These are phyloP conservation scores for Salix dunnii DNA, from an alignment of 345 rosid genomes.

Conservation along the genomic window DNA sequence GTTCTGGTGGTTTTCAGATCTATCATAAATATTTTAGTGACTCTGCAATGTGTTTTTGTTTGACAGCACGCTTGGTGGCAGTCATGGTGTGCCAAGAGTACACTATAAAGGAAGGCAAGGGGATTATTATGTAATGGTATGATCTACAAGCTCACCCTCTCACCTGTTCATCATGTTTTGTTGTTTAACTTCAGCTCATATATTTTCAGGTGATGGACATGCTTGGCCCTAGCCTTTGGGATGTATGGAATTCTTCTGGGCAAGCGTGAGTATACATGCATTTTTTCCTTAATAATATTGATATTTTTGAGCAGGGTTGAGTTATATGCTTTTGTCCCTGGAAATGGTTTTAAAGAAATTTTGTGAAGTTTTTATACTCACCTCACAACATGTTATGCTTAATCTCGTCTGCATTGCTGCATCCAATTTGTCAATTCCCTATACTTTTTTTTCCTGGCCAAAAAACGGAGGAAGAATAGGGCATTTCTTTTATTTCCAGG, in stretches of 20 bases:
- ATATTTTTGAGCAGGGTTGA: not conserved
- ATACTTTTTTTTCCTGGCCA: not conserved
- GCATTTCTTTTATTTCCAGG: not conserved
- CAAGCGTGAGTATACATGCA: conserved; percentile 23
- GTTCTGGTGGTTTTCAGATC: not conserved
- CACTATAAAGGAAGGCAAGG: conserved; percentile 36
- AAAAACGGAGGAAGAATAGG: not conserved
- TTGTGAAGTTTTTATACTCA: not conserved
- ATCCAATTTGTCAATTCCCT: not conserved
- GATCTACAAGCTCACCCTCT: conserved; percentile 12
- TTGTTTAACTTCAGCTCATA: conserved; percentile 6
- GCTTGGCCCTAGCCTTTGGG: conserved; percentile 38
- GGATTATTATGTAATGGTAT: conserved; percentile 36
- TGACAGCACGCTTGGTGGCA: conserved; percentile 79
- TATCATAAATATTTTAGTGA: not conserved
- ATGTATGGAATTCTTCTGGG: conserved; percentile 33
- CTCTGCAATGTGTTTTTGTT: conserved; percentile 10
- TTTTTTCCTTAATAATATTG: not conserved
- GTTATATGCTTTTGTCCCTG: not conserved
- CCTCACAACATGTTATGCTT: not conserved
- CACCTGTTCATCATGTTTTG: not conserved
- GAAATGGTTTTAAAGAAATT: not conserved
- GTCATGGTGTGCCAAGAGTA: conserved; percentile 35
- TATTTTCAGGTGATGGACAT: conserved; percentile 34
- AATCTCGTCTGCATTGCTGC: not conserved